Evolutionary conservation across 2,329 filamentous ascomycete species (phyloP).

Genomic region (Botrytis galanthina): DNA sequence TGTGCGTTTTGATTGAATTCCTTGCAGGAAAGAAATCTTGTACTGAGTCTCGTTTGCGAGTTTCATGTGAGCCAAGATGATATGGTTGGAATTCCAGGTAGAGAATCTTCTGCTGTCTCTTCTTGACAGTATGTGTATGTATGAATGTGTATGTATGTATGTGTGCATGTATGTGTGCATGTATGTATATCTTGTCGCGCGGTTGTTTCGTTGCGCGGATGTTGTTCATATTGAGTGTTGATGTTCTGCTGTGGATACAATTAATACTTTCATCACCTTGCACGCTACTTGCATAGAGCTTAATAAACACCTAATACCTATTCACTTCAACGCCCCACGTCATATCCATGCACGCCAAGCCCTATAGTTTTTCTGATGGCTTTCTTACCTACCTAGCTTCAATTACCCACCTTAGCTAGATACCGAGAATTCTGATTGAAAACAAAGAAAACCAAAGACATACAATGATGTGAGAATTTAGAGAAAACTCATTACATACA

Average conservation of each 20-base stretch:
- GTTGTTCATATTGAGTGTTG: background rate
- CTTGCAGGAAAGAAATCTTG: background rate
- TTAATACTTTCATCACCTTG: background rate
- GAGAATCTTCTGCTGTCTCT: background rate
- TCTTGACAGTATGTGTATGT: background rate
- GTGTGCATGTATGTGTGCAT: no score
- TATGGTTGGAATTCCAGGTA: background rate
- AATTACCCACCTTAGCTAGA: background rate
- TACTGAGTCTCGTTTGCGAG: background rate
- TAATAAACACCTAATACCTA: background rate
- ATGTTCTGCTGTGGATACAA: background rate
- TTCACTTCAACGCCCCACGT: background rate
- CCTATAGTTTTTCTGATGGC: background rate
- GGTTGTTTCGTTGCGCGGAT: slow-evolving; percentile 1
- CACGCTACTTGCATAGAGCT: no score
- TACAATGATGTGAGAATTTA: background rate
- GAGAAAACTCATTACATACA: background rate
- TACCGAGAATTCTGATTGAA: background rate
- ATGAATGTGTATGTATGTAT: no score
- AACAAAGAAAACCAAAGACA: background rate
- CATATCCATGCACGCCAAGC: slow-evolving; percentile 1
- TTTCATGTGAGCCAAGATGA: background rate
- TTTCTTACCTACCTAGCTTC: background rate
- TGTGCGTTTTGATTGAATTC: background rate
- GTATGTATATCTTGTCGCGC: slow-evolving; percentile 1